A percentile compares a stretch with the other conserved stretches of the same genome.
phyloP scores from a whole-genome alignment of 2,329 filamentous ascomycete species.

The Endoconidiophora laricicola region DNA sequence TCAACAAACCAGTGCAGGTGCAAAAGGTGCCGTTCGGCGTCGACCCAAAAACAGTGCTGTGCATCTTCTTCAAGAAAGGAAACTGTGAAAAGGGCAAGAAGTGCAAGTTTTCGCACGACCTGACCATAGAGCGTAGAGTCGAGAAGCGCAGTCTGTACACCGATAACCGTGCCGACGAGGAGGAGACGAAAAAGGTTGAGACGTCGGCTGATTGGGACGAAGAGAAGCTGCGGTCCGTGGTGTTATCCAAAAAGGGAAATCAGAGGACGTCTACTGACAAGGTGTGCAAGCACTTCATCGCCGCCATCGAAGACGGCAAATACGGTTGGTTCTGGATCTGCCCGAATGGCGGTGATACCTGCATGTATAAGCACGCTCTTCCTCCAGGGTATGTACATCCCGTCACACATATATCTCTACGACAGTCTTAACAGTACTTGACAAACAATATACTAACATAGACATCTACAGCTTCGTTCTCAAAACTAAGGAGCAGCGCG shows the following conservation, averaged over 20 bases:
- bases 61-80: slow-evolving; percentile 93
- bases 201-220: slow-evolving; percentile 97
- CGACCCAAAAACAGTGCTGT: slow-evolving; percentile 92
- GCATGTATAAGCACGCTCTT: slow-evolving; percentile 95
- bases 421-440: neutral
- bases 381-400: slow-evolving; percentile 62
- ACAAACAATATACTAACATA: neutral
- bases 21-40: slow-evolving; percentile 97
- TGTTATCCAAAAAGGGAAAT: slow-evolving; percentile 93
- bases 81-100: slow-evolving; percentile 94
- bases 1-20: slow-evolving; percentile 84
- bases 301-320: slow-evolving; percentile 93
- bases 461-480: slow-evolving; percentile 56
- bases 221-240: slow-evolving; percentile 79
- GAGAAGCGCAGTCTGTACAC: slow-evolving; percentile 87
- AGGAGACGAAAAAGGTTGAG: slow-evolving; percentile 70
- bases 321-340: slow-evolving; percentile 99
- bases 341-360: slow-evolving; percentile 91
- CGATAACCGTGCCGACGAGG: slow-evolving; percentile 59
- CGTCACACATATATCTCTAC: neutral
- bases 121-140: slow-evolving; percentile 74
- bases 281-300: slow-evolving; percentile 97
- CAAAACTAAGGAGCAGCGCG: slow-evolving; percentile 94
- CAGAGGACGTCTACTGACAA: slow-evolving; percentile 91
- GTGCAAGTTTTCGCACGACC: slow-evolving; percentile 95